phyloP scores from a whole-genome alignment of 164 flowering plant species.

The Aristolochia contorta region DNA sequence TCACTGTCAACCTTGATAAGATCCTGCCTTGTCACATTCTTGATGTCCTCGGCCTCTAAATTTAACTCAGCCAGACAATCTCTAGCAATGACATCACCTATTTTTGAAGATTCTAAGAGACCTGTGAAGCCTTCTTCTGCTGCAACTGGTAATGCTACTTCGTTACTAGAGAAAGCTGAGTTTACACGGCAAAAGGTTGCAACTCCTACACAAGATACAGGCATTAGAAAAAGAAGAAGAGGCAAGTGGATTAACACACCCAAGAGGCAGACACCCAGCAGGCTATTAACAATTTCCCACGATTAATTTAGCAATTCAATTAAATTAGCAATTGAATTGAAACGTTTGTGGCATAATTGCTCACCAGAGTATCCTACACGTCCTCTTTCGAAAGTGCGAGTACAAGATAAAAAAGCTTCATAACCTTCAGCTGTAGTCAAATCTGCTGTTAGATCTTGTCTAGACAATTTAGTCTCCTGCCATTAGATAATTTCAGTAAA shows the following conservation, averaged over 20 bases:
- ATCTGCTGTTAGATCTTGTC: slow-evolving; percentile 83
- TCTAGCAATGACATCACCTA: slow-evolving; percentile 14
- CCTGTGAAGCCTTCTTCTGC: slow-evolving; percentile 97
- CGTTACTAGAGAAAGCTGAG: slow-evolving; percentile 74
- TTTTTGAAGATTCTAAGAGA: slow-evolving; percentile 30
- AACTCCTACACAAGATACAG: slow-evolving; percentile 44
- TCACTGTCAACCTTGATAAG: slow-evolving; percentile 76
- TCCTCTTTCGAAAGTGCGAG: slow-evolving; percentile 60
- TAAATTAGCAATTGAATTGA: not conserved
- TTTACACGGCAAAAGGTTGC: slow-evolving; percentile 94
- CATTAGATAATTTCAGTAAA: not conserved
- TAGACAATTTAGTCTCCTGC: slow-evolving; percentile 77
- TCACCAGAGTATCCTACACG: slow-evolving; percentile 86
- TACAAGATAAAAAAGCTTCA: slow-evolving; percentile 92
- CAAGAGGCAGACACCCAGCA: too few species aligned
- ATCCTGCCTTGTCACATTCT: slow-evolving; percentile 37
- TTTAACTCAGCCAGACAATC: slow-evolving; percentile 11
- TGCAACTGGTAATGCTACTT: slow-evolving; percentile 75
- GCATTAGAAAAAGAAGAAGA: not conserved
- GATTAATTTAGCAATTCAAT: not conserved
- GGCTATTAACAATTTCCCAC: not conserved
- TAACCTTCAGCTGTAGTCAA: slow-evolving; percentile 81
- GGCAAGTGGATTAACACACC: too few species aligned
- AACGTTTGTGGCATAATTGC: not conserved
- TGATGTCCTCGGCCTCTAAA: slow-evolving; percentile 36